phyloP scores from a whole-genome alignment of 257 asterid genomes.

The Solanum tarapatanum region DNA sequence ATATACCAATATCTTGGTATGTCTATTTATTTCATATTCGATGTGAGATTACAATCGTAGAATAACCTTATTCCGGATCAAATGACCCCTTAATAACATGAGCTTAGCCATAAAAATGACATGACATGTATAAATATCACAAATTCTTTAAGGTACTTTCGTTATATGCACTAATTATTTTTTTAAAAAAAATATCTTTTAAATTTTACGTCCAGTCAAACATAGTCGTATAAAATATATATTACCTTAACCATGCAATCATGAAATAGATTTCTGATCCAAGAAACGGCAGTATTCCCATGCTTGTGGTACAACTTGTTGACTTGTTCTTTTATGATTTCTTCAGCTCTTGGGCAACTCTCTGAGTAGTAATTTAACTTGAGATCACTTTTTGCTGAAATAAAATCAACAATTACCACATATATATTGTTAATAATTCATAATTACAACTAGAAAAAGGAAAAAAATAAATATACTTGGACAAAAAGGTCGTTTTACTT shows the following conservation, averaged over 20 bases:
- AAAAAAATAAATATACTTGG: too few species aligned
- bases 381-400: slow-evolving; percentile 25
- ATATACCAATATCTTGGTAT: not conserved
- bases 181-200: not conserved
- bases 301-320: slow-evolving; percentile 35
- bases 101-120: not conserved
- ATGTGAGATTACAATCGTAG: not conserved
- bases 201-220: not conserved
- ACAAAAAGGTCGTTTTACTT: too few species aligned
- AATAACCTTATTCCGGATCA: not conserved
- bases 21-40: not conserved
- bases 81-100: not conserved
- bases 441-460: not conserved
- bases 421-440: not conserved
- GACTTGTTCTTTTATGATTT: slow-evolving; percentile 56
- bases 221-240: not conserved
- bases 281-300: slow-evolving; percentile 65
- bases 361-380: slow-evolving; percentile 47
- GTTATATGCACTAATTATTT: not conserved
- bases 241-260: slow-evolving; percentile 69
- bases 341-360: slow-evolving; percentile 73
- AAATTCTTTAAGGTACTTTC: not conserved
- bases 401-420: not conserved
- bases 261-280: slow-evolving; percentile 80
- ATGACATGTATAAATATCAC: not conserved